Evolutionary conservation across 2,329 filamentous ascomycete genomes (phyloP), one percentile per base, ranked within the genome.

Genomic region (Incumbomyces delicatus): DNA sequence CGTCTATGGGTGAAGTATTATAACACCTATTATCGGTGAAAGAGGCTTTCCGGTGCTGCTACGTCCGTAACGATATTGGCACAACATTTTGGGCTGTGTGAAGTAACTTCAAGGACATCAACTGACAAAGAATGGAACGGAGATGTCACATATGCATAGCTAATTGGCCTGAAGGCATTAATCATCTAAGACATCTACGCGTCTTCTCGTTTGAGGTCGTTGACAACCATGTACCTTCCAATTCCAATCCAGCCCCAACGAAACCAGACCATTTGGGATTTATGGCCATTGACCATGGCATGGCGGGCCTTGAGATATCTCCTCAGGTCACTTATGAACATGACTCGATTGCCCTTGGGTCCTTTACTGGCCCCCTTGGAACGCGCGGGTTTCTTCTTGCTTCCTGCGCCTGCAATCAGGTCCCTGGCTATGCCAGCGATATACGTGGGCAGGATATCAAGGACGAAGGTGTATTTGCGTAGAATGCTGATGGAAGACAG

Each of bases 241-340:
- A 95, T 63, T 0, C 78, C 75, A 61, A 98, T 95, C 88, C 89
- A 98, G 2, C 88, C 87, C 77, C 88, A 96, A 6, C 92, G 79
- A 62, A 96, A 98, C 92, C 92, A 98, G 32, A 86, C 79, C 92
- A 98, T 98, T 74, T 98, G 92, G 65, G 88, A 95, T 67, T 80
- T 74, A 70, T 98, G 92, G 22, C 86, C 90, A 46, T 76, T 74
- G 1, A 85, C 88, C 92, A 98, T 98, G 29, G 92, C 89, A 46
- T 71, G 75, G 69, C 89, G 83, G 6, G 87, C 90, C 27, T 74
- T 76, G 53, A 81, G 72, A 53, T 83, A 78, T 46, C 75, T 73
- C 3, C 66, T 61, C 13, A 87, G 71, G 7, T 77, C 75, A 65
- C 77, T 94, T 50, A 90, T 72, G 59, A 83, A 88, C 31, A 95